Conservation (phyloP, 371 early-diverging fungal genomes). For the Lichtheimia corymbifera region DNA sequence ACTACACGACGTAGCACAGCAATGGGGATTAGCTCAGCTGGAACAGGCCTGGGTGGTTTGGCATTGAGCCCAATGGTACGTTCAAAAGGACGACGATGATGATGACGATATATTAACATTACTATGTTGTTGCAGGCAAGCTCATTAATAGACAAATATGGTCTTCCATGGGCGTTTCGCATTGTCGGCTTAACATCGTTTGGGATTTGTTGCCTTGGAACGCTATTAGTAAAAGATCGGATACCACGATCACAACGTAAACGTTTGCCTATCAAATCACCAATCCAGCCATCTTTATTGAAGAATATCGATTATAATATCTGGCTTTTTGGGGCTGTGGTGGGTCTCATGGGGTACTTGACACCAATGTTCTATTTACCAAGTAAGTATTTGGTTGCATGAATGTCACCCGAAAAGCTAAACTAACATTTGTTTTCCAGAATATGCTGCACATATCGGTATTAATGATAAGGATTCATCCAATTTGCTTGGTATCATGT, state of each 20-base stretch:
- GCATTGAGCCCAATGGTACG: constrained; percentile 42
- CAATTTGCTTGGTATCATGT: constrained; percentile 30
- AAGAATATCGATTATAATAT: constrained; percentile 29
- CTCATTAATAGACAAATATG: constrained; percentile 34
- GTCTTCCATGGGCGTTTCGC: constrained; percentile 37
- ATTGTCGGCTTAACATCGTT: constrained; percentile 40
- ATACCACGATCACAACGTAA: constrained; percentile 19
- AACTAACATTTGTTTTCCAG: constrained; percentile 12
- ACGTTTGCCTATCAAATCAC: constrained; percentile 22
- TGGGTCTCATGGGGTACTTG: constrained; percentile 36
- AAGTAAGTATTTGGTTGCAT: constrained; percentile 19
- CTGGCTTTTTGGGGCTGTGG: constrained; percentile 33
- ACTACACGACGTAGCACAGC: constrained; percentile 56
- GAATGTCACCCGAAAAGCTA: background rate
- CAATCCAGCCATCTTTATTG: constrained; percentile 27
- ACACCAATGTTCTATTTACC: constrained; percentile 39
- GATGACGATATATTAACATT: no score
- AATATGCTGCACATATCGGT: constrained; percentile 29
- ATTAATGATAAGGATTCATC: constrained; percentile 21
- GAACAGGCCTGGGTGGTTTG: constrained; percentile 76
- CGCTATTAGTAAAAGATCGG: constrained; percentile 34
- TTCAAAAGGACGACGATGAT: background rate
- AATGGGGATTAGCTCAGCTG: constrained; percentile 76
- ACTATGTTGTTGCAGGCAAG: constrained; percentile 28
- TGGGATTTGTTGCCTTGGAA: constrained; percentile 31